These are phyloP conservation scores for Paralagenidium karlingii DNA, from an alignment of 352 stramenopile genomes.

Conservation along the genomic window DNA sequence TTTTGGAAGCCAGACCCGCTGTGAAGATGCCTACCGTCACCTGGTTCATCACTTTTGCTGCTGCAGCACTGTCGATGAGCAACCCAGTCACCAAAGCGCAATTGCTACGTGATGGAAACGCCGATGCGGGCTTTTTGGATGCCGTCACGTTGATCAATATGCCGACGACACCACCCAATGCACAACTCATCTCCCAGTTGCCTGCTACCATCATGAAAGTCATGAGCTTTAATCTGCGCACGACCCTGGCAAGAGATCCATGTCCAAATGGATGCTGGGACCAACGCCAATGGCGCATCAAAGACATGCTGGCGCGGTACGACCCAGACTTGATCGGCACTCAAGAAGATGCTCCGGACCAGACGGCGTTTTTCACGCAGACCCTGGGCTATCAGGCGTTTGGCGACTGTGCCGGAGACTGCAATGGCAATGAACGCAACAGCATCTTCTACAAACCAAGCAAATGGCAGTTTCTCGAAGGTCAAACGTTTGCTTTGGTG, in stretches of 20 bases:
- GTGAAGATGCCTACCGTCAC: too few relatives aligned
- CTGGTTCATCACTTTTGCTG: too few relatives aligned
- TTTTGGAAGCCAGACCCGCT: too few relatives aligned
- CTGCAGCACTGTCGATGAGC: too few relatives aligned
- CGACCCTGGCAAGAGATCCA: slow-evolving; percentile 39
- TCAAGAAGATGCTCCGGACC: slow-evolving; percentile 40
- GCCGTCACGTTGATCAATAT: too few relatives aligned
- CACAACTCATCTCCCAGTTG: too few relatives aligned
- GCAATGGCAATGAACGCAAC: slow-evolving; percentile 43
- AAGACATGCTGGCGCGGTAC: slow-evolving; percentile 26
- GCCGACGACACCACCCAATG: too few relatives aligned
- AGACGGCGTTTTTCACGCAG: slow-evolving; percentile 33
- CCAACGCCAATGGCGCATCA: slow-evolving; percentile 23
- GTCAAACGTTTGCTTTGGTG: slow-evolving; percentile 48
- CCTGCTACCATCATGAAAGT: too few relatives aligned
- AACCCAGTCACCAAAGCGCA: too few relatives aligned
- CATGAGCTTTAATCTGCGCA: slow-evolving; percentile 68
- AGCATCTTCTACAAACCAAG: slow-evolving; percentile 47
- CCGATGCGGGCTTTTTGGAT: too few relatives aligned
- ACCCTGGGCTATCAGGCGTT: slow-evolving; percentile 24
- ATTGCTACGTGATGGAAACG: too few relatives aligned
- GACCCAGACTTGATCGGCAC: slow-evolving; percentile 49
- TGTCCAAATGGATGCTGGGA: slow-evolving; percentile 55
- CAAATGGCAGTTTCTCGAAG: slow-evolving; percentile 24
- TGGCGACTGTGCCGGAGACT: slow-evolving; percentile 46